Evolutionary conservation across 2,329 filamentous ascomycete genomes (phyloP), one percentile per base, ranked within the genome.

Genomic region (Sporothrix schenckii): DNA sequence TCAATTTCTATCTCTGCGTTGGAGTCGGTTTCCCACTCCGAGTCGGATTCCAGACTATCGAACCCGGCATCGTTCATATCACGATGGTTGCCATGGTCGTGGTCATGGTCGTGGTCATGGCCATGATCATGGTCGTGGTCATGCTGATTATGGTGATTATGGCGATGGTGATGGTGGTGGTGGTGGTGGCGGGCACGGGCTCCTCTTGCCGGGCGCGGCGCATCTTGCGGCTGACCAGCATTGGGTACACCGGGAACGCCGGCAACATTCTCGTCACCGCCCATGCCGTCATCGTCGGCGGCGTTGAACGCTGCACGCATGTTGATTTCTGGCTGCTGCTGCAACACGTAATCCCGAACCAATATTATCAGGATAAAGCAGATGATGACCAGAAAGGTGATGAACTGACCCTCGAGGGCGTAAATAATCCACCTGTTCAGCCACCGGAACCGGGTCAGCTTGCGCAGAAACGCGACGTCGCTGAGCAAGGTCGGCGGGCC

Each of bases 331-430:
- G 94, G 95, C 77, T 99, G 95, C 78, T 99, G 95, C 78, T 99
- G 95, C 11, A 99, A 93, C 66, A 99, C 95, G 86, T 97, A 99
- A 81, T 99, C 95, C 61, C 96, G 85, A 61, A 99, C 97, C 4
- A 99, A 82, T 75, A 99, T 99, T 54, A 99, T 89, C n/a, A 99
- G 83, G 71, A 99, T 97, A 79, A 98, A 99, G 71, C 91, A 93
- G 58, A 97, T 86, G 9, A 99, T 94, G 66, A 98, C 92, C 13
- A 96, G 82, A 6, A 97, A 82, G 0, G 94, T 99, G 75, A 99
- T 97, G 63, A 98, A 87, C 77, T 97, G 94, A 4, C 95, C 95
- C 81, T 99, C 95, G 3, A 97, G 82, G 0, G 94, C 88, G 74
- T 93, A 91, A 68, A 98, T 89, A 19, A 97, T 81, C 67, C 91